A percentile compares a stretch with the other conserved stretches of the same genome.
Evolutionary conservation across 192 early-diverging fungal species (phyloP).

Genomic region (Globomyces pollinis-pini): DNA sequence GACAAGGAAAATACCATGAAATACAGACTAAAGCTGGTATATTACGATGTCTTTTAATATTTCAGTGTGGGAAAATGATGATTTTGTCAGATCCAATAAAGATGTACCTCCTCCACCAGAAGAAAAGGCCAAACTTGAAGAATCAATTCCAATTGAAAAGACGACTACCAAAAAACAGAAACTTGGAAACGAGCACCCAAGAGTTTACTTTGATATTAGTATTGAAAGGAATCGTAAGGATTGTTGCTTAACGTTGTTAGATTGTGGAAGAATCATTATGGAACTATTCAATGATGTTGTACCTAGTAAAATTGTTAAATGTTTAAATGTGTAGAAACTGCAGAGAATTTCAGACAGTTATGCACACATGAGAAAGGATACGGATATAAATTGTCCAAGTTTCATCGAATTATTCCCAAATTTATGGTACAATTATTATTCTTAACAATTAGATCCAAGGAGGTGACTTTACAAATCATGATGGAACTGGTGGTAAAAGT

Average conservation of each 20-base stretch:
- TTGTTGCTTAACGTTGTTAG: neutral
- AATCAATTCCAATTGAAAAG: slow-evolving; percentile 7
- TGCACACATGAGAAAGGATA: slow-evolving; percentile 85
- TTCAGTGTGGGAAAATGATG: slow-evolving; percentile 42
- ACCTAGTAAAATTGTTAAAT: slow-evolving; percentile 23
- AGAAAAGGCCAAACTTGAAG: slow-evolving; percentile 13
- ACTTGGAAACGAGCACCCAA: slow-evolving; percentile 19
- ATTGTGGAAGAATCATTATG: slow-evolving; percentile 29
- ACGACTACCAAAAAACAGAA: slow-evolving; percentile 7
- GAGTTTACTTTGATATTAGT: slow-evolving; percentile 40
- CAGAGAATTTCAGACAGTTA: slow-evolving; percentile 93
- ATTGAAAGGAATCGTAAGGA: slow-evolving; percentile 31
- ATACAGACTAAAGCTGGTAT: slow-evolving; percentile 4
- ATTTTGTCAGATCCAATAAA: slow-evolving; percentile 14
- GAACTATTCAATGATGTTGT: slow-evolving; percentile 24
- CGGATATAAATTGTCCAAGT: slow-evolving; percentile 66
- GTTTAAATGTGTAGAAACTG: slow-evolving; percentile 51
- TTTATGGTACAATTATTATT: slow-evolving; percentile 63
- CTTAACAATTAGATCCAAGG: slow-evolving; percentile 63
- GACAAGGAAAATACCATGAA: slow-evolving; percentile 14
- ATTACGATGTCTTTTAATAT: too few relatives aligned
- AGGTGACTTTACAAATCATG: slow-evolving; percentile 73
- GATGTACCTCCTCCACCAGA: slow-evolving; percentile 19
- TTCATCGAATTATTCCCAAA: slow-evolving; percentile 80
- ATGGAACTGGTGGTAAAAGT: slow-evolving; percentile 85